phyloP scores from a whole-genome alignment of 352 stramenopile genomes.

The Bremia lactucae region DNA sequence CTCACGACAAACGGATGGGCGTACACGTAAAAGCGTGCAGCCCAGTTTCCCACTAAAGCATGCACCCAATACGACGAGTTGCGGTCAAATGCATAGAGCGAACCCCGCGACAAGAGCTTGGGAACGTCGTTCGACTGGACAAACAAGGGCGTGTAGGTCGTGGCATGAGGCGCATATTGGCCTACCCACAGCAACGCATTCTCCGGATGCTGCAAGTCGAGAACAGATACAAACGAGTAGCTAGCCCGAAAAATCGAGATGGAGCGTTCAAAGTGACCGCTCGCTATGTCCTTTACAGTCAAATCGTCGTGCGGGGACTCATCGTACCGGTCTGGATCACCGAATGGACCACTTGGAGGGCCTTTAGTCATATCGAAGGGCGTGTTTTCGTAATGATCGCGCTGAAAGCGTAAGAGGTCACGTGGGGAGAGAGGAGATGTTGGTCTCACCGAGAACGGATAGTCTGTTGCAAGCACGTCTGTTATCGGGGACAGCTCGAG shows the following conservation, averaged over 20 bases:
- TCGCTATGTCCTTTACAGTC: constrained; percentile 32
- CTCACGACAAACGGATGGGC: constrained; percentile 46
- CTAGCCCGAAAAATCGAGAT: constrained; percentile 91
- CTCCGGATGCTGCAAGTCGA: constrained; percentile 46
- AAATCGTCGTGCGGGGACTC: constrained; percentile 32
- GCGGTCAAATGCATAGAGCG: constrained; percentile 53
- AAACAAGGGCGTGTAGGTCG: constrained; percentile 86
- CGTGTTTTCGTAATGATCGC: constrained; percentile 91
- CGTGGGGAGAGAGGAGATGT: constrained; percentile 41
- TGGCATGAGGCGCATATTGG: constrained; percentile 83
- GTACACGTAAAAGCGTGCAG: constrained; percentile 58
- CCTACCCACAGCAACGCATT: constrained; percentile 78
- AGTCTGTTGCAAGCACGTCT: constrained; percentile 67
- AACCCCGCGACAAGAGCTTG: constrained; percentile 36
- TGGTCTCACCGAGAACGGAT: constrained; percentile 80
- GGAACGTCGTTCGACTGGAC: constrained; percentile 44
- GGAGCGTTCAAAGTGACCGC: constrained; percentile 79
- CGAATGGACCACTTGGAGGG: constrained; percentile 75
- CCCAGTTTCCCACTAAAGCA: constrained; percentile 82
- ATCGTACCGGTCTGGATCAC: constrained; percentile 86
- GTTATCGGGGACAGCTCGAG: constrained; percentile 62
- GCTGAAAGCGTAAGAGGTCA: constrained; percentile 87
- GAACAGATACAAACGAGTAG: constrained; percentile 81
- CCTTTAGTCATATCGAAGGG: constrained; percentile 84
- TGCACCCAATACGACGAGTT: constrained; percentile 67